A percentile compares a stretch with the other conserved stretches of the same genome.
phyloP scores from a whole-genome alignment of 2,329 filamentous ascomycete species.

The Fragosphaeria purpurea region DNA sequence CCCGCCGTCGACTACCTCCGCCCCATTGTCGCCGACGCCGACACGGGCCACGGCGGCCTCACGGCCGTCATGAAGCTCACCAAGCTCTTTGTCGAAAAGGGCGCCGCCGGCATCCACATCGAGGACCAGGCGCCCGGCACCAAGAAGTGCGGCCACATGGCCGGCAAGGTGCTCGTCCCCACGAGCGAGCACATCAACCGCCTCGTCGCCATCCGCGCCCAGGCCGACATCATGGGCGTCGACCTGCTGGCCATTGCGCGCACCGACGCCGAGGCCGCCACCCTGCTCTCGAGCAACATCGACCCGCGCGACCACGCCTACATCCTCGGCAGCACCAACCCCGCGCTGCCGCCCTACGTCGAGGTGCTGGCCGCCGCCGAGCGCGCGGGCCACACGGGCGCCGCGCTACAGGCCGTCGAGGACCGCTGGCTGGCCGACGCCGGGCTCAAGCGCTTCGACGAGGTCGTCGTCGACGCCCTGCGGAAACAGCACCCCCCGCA shows the following conservation, averaged over 20 bases:
- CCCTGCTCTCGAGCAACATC: slow-evolving; percentile 92
- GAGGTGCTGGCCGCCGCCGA: slow-evolving; percentile 88
- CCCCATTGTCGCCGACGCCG: slow-evolving; percentile 91
- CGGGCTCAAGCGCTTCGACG: slow-evolving; percentile 76
- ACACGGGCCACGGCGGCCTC: slow-evolving; percentile 92
- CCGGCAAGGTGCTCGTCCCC: slow-evolving; percentile 92
- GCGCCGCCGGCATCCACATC: slow-evolving; percentile 95
- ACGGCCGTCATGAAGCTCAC: slow-evolving; percentile 99
- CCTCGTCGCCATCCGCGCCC: slow-evolving; percentile 88
- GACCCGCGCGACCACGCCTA: slow-evolving; percentile 92
- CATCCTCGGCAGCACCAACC: slow-evolving; percentile 84
- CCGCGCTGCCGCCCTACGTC: slow-evolving; percentile 69
- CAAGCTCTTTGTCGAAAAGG: slow-evolving; percentile 93
- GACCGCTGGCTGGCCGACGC: slow-evolving; percentile 77
- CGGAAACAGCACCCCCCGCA: slow-evolving; percentile 32
- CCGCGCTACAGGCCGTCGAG: slow-evolving; percentile 80
- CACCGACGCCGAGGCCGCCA: slow-evolving; percentile 95
- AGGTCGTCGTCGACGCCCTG: slow-evolving; percentile 67
- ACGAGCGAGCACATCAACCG: slow-evolving; percentile 98
- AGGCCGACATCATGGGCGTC: slow-evolving; percentile 95
- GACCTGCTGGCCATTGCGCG: slow-evolving; percentile 87
- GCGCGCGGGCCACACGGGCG: slow-evolving; percentile 66
- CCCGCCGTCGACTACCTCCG: slow-evolving; percentile 82
- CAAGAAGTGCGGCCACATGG: slow-evolving; percentile 99
- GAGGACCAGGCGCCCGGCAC: slow-evolving; percentile 97